Conservation (phyloP, 2,329 filamentous ascomycete species). For the Gaeumannomyces tritici region DNA sequence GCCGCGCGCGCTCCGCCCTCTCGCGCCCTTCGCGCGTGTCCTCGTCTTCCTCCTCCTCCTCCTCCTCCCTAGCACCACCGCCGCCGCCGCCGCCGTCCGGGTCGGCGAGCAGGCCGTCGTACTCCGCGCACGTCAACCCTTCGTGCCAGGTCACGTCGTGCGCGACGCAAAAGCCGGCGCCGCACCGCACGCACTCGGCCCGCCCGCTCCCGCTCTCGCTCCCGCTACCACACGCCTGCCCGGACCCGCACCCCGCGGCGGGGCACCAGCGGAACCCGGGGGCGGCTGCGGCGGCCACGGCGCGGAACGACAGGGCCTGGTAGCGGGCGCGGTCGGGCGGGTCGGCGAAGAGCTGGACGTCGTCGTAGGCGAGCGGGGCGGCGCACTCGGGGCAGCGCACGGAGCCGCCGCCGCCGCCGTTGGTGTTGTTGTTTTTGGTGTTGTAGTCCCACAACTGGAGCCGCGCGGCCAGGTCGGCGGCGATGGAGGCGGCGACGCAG, state of each 20-base stretch:
- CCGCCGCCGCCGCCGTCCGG: conserved; percentile 26
- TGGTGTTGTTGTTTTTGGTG: no score
- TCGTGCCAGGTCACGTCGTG: conserved; percentile 32
- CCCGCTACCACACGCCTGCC: conserved; percentile 37
- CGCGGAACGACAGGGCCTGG: conserved; percentile 30
- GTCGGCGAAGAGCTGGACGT: conserved; percentile 35
- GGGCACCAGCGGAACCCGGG: conserved; percentile 45
- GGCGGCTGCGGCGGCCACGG: conserved; percentile 27
- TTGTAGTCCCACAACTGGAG: conserved; percentile 35
- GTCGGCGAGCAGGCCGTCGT: conserved; percentile 26
- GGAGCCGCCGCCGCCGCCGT: no score
- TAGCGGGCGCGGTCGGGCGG: conserved; percentile 32
- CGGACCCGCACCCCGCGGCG: conserved; percentile 36
- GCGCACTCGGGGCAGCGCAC: conserved; percentile 44
- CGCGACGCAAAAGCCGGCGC: conserved; percentile 29
- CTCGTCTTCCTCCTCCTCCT: not conserved
- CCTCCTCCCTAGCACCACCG: conserved; percentile 6
- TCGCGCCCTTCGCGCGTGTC: conserved; percentile 5
- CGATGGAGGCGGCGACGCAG: conserved; percentile 24
- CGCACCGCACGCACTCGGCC: conserved; percentile 29
- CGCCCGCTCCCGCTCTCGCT: conserved; percentile 24
- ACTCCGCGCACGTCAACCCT: conserved; percentile 30
- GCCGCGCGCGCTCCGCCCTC: conserved; percentile 7
- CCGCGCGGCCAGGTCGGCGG: conserved; percentile 20
- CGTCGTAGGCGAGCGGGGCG: conserved; percentile 28